phyloP scores from a whole-genome alignment of 306 rosid species.

The Benincasa hispida region DNA sequence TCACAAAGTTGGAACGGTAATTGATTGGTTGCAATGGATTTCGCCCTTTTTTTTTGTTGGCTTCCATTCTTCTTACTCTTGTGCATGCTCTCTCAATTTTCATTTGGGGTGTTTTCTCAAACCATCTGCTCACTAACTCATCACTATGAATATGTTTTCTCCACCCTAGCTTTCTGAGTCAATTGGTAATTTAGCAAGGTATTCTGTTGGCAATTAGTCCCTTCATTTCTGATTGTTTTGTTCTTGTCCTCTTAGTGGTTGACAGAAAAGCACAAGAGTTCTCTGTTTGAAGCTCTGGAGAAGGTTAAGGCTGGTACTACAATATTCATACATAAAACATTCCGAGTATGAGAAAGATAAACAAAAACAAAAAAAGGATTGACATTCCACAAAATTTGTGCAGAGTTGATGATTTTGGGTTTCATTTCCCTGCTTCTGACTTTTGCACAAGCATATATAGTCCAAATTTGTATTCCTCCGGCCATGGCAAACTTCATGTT shows the following conservation, averaged over 20 bases:
- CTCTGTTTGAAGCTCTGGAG: constrained; percentile 76
- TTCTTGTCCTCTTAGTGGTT: constrained; percentile 24
- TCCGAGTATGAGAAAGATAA: not conserved
- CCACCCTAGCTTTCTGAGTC: too few relatives aligned
- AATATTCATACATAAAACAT: not conserved
- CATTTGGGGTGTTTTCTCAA: too few relatives aligned
- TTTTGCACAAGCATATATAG: constrained; percentile 67
- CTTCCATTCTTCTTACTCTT: not conserved
- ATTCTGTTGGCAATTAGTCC: not conserved
- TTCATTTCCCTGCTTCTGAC: constrained; percentile 81
- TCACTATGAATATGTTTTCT: too few relatives aligned
- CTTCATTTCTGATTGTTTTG: not conserved
- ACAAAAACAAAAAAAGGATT: not conserved
- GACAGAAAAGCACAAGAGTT: constrained; percentile 40
- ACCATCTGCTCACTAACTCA: too few relatives aligned
- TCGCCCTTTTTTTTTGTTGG: not conserved
- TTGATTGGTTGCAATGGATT: not conserved
- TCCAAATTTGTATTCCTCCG: constrained; percentile 54
- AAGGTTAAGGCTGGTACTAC: constrained; percentile 75
- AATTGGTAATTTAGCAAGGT: too few relatives aligned
- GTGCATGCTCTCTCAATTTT: not conserved
- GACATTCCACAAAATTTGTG: constrained; percentile 2
- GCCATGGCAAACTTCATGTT: constrained; percentile 42
- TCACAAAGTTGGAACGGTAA: constrained; percentile 67
- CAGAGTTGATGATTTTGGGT: constrained; percentile 96